Conservation (phyloP, 2,329 filamentous ascomycete species). For the Talaromyces sp. region DNA sequence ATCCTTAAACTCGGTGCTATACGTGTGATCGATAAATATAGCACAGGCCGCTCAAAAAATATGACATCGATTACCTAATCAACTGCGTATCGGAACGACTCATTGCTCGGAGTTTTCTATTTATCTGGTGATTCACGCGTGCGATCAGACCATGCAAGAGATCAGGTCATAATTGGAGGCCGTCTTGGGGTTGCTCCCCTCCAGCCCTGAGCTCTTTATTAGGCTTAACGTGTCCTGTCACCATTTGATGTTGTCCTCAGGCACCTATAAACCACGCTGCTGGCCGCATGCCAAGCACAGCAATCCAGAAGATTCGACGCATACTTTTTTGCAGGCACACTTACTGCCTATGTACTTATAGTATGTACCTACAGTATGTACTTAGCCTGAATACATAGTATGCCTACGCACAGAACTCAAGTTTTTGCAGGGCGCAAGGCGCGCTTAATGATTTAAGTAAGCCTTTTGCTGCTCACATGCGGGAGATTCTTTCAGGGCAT, state of each 20-base stretch:
- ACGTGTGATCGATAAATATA: too few relatives aligned
- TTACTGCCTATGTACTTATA: neutral
- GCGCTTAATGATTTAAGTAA: slow-evolving; percentile 1
- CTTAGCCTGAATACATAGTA: neutral
- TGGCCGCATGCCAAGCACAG: neutral
- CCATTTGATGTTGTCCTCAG: neutral
- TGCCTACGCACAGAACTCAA: too few relatives aligned
- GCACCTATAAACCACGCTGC: neutral
- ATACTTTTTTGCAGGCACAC: neutral
- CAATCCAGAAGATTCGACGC: slow-evolving; percentile 1
- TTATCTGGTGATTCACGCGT: too few relatives aligned
- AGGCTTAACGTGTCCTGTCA: neutral
- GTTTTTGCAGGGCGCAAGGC: neutral
- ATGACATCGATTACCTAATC: too few relatives aligned
- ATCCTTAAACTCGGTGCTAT: too few relatives aligned
- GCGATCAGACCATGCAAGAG: too few relatives aligned
- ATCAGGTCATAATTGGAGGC: too few relatives aligned
- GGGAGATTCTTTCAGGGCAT: neutral
- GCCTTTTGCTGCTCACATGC: neutral
- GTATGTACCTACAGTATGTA: neutral
- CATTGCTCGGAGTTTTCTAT: too few relatives aligned
- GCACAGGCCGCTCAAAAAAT: too few relatives aligned
- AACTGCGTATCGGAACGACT: too few relatives aligned
- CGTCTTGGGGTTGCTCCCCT: too few relatives aligned
- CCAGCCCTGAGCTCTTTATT: too few relatives aligned